Evolutionary conservation across 2,329 filamentous ascomycete genomes (phyloP).

Genomic region (Pyrenophora graminea): DNA sequence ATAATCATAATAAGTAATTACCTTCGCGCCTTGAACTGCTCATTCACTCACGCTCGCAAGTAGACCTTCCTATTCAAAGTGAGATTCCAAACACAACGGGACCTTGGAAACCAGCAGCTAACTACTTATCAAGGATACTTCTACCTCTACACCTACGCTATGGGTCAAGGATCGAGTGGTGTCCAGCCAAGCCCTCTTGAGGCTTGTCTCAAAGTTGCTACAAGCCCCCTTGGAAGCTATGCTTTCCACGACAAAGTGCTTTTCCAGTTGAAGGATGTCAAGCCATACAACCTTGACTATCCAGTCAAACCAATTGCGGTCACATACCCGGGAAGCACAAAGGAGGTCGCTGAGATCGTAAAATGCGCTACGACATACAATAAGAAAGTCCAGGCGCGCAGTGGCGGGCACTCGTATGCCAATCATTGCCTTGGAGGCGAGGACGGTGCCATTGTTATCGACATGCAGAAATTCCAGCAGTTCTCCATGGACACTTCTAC

Average conservation of each 20-base stretch:
- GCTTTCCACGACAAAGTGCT: conserved; percentile 30
- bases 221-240: conserved; percentile 33
- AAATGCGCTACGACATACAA: conserved; percentile 60
- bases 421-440: conserved; percentile 55
- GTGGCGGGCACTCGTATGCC: conserved; percentile 67
- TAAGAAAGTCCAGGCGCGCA: conserved; percentile 63
- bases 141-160: conserved; percentile 6
- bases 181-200: conserved; percentile 25
- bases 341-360: conserved; percentile 61
- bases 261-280: conserved; percentile 40
- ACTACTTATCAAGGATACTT: no score
- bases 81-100: no score
- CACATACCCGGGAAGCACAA: conserved; percentile 57
- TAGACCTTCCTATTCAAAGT: no score
- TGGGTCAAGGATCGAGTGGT: conserved; percentile 22
- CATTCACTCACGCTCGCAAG: no score
- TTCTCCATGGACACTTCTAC: conserved; percentile 51
- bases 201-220: conserved; percentile 34
- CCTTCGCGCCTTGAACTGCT: not conserved
- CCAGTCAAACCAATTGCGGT: conserved; percentile 55
- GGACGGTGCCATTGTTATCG: conserved; percentile 55
- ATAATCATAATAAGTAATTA: no score
- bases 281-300: conserved; percentile 39
- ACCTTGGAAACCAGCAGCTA: no score
- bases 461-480: conserved; percentile 54